Conservation (phyloP, 2,329 filamentous ascomycete species). For the Bisporella sp. region DNA sequence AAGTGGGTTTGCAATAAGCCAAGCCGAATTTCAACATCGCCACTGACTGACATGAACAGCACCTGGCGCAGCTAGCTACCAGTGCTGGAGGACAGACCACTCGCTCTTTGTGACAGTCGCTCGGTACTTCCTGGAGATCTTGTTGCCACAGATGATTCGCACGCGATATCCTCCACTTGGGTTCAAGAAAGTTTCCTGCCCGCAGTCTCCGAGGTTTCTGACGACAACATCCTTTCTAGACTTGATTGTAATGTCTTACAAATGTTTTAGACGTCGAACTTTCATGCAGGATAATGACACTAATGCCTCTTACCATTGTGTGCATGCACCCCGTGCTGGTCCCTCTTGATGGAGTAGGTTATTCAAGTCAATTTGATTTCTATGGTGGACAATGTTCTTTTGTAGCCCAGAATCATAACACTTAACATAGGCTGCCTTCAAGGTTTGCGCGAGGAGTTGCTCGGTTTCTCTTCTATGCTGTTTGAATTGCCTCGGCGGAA, state of each 20-base stretch:
- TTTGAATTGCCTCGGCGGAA: conserved; percentile 1
- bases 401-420: conserved; percentile 11
- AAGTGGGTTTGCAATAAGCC: no score
- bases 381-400: conserved; percentile 10
- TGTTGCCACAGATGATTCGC: no score
- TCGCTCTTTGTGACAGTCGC: no score
- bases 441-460: conserved; percentile 4
- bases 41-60: no score
- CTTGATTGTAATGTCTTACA: conserved; percentile 13
- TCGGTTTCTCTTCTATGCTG: conserved; percentile 11
- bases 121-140: no score
- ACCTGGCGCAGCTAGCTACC: no score
- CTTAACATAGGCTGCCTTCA: conserved; percentile 10
- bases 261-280: background rate
- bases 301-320: conserved; percentile 12
- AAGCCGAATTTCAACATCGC: no score
- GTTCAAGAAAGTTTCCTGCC: conserved; percentile 7
- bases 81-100: no score
- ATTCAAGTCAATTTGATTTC: conserved; percentile 3
- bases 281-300: background rate
- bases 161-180: conserved; percentile 9
- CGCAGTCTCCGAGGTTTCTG: conserved; percentile 6
- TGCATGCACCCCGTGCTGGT: conserved; percentile 14
- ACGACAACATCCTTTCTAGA: conserved; percentile 11
- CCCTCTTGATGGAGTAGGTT: conserved; percentile 8